A percentile compares a stretch with the other conserved stretches of the same genome.
Evolutionary conservation across 2,329 filamentous ascomycete genomes (phyloP).

Genomic region (Colletotrichum scovillei): DNA sequence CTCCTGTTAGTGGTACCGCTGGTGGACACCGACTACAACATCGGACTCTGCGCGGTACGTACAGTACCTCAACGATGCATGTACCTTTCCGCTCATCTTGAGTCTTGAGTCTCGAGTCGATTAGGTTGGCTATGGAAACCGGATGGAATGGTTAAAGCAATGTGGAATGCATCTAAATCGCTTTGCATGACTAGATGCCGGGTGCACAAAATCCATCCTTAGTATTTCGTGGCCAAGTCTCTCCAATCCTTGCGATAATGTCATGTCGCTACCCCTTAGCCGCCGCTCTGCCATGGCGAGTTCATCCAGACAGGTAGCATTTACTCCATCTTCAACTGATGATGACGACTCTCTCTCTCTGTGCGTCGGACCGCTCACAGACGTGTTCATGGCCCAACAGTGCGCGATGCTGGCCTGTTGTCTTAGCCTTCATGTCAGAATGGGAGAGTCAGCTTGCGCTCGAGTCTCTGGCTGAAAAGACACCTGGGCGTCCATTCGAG

Average conservation of each 20-base stretch:
- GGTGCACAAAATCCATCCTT: neutral
- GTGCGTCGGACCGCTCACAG: neutral
- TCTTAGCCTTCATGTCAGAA: neutral
- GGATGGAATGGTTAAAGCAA: neutral
- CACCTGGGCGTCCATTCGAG: neutral
- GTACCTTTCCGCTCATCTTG: neutral
- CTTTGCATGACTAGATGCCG: neutral
- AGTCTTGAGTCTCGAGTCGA: neutral
- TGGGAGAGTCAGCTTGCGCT: neutral
- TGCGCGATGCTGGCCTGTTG: neutral
- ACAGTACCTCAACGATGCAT: slow-evolving; percentile 20
- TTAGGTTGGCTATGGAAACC: neutral
- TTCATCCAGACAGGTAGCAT: neutral
- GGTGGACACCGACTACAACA: slow-evolving; percentile 31
- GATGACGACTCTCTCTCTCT: neutral
- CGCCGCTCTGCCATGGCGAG: neutral
- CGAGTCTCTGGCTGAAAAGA: neutral
- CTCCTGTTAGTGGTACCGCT: slow-evolving; percentile 28
- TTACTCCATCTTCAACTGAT: neutral
- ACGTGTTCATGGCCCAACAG: neutral
- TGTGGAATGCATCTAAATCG: neutral
- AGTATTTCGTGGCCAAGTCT: neutral
- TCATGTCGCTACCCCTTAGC: neutral
- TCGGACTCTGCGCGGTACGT: slow-evolving; percentile 31
- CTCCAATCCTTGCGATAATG: neutral